A percentile compares a stretch with the other conserved stretches of the same genome.
phyloP scores from a whole-genome alignment of 495 filamentous ascomycete species.

The Xylaria scruposa region DNA sequence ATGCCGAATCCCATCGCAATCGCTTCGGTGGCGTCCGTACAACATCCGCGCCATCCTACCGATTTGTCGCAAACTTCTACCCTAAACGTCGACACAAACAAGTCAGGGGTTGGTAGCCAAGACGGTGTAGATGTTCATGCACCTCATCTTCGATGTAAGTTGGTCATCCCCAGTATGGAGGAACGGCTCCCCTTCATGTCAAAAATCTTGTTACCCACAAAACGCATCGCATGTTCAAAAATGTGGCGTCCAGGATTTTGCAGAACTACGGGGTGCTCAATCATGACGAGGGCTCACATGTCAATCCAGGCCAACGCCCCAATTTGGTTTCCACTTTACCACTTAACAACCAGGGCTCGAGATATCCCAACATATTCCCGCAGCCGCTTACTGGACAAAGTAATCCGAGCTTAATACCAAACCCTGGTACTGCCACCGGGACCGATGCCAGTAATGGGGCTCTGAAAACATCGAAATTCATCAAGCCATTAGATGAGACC shows the following conservation, averaged over 20 bases:
- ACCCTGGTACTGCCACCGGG: constrained; percentile 27
- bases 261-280: constrained; percentile 7
- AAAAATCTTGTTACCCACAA: constrained; percentile 28
- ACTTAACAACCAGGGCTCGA: constrained; percentile 40
- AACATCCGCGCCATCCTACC: constrained; percentile 35
- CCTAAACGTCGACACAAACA: constrained; percentile 38
- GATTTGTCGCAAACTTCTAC: constrained; percentile 41
- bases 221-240: constrained; percentile 25
- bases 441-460: constrained; percentile 22
- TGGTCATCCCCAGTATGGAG: constrained; percentile 8
- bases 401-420: constrained; percentile 35
- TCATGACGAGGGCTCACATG: constrained; percentile 38
- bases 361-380: constrained; percentile 43
- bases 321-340: constrained; percentile 33
- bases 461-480: constrained; percentile 38
- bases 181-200: constrained; percentile 30
- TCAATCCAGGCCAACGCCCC: constrained; percentile 44
- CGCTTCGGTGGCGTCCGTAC: constrained; percentile 31
- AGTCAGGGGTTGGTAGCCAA: constrained; percentile 35
- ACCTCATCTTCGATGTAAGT: constrained; percentile 68
- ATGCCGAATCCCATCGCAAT: constrained; percentile 42
- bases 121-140: constrained; percentile 53
- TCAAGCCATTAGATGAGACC: constrained; percentile 42
- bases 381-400: constrained; percentile 13
- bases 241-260: background rate